These are phyloP conservation scores for Caryocar brasiliense DNA, from an alignment of 441 rosid species.

Conservation along the genomic window DNA sequence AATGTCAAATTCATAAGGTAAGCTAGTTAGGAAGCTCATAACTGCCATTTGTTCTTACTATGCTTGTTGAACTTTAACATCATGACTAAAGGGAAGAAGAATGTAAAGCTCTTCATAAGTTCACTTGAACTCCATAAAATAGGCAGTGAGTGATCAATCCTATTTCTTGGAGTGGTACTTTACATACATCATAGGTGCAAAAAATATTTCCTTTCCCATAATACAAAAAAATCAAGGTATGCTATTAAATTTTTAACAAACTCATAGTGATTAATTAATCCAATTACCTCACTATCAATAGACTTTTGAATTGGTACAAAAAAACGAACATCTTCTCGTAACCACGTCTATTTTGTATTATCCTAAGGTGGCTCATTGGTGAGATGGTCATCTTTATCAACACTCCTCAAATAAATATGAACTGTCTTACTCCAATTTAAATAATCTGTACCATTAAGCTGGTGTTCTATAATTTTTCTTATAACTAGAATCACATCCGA, in stretches of 20 bases:
- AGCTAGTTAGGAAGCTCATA: no score
- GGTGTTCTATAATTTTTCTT: not conserved
- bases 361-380: not conserved
- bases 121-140: no score
- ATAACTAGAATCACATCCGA: no score
- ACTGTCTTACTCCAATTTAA: slow-evolving; percentile 1
- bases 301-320: not conserved
- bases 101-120: no score
- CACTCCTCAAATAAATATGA: not conserved
- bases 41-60: no score
- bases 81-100: no score
- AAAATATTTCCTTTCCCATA: not conserved
- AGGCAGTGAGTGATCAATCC: not conserved
- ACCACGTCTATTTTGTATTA: not conserved
- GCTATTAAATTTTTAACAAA: not conserved
- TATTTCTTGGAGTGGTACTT: not conserved
- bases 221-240: not conserved
- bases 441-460: not conserved
- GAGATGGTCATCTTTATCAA: not conserved
- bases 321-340: not conserved
- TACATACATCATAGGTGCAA: not conserved
- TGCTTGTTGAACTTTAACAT: no score
- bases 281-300: not conserved
- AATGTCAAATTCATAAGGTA: no score
- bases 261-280: not conserved